Evolutionary conservation across 2,329 filamentous ascomycete genomes (phyloP), one percentile per base, ranked within the genome.

Genomic region (Pestalotiopsis sp.): DNA sequence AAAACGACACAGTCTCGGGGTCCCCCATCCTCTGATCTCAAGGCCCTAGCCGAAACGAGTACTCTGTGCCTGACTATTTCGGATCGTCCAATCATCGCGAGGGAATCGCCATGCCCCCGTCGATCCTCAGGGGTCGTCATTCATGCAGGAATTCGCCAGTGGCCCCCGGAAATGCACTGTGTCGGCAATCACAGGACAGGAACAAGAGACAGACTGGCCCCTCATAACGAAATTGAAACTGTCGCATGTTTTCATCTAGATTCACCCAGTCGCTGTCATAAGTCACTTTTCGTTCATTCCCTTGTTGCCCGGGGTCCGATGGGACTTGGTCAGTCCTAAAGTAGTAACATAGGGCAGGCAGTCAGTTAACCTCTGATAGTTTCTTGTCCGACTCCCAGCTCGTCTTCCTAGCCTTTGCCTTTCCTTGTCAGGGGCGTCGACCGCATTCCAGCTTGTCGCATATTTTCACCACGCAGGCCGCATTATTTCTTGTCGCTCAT

Each of bases 211-310:
- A 52, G 44, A 52, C 17, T 52, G 44, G 22, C 22, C 39, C 24
- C 61, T 48, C 62, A 65, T 65, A 48, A 65, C 62, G 62, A 44
- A 35, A 57, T 65, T 65, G 62, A 65, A 65, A 65, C 62, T 65
- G 62, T 57, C 48, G 62, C 60, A 39, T 48, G 60, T 63, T 65
- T 57, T 55, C 61, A 44, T 26, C 52, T 64, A 64, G 61, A 64
- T 64, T 44, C 61, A 52, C 61, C 17, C 58, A 39, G 13, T 39
- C 30, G 14, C 58, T 17, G 30, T 39, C 26, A 35, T 35, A 38
- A n/a, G 58, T 44, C 60, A 38, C 40, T 35, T 61, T 13, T 20
- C 11, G 30, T 11, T 6, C 5, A n/a, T 11, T 14, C 22, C 14
- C 5, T 20, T 35, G 14, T 20, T 61, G 35, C 26, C 26, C 22